Evolutionary conservation across 306 rosid species (phyloP), one percentile per base, ranked within the genome.

Genomic region (Cucurbita moschata): DNA sequence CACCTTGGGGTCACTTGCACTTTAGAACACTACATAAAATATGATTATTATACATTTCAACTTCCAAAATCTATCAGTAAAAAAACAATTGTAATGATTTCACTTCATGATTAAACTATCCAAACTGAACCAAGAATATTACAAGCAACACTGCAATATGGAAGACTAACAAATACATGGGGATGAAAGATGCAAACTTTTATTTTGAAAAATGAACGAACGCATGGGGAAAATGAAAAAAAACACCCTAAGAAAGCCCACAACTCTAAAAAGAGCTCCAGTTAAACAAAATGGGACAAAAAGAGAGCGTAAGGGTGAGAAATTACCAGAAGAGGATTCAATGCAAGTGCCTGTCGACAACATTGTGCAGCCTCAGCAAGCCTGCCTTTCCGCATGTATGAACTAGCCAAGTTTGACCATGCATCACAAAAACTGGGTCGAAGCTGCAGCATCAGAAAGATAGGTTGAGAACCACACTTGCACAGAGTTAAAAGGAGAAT

Each of bases 331-430:
- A 75, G 81, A 78, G 99, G 99, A 82, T 95, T 95, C 56, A 95
- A 80, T 6, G 95, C 88, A 77, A 95, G 96, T 73, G 99, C 99
- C 83, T 95, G 99, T 75, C 93, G 99, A 76, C 99, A 95, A 77
- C 97, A 95, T 71, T 91, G 99, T 8, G 96, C 96, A 14, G 99
- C 99, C 86, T 95, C 99, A 16, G 81, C 85, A 71, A 86, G 95
- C 76, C 96, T 87, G 74, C 97, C 99, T 83, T 95, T 95, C 61
- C 97, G 87, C 99, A 95, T 91, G 88, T 95, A 95, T 13, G 99
- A 97, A 83, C 97, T 95, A 26, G 96, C 96, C 73, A 95, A 78
- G 85, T 95, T 95, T 81, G 99, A 89, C 97, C 97, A 95, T 55
- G 99, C 97, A 84, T 95, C 99, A 66, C 92, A 85, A 81, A 95